A percentile compares a stretch with the other conserved stretches of the same genome.
phyloP scores from a whole-genome alignment of 805 yeast genomes.

The Spencermartinsiella europaea region DNA sequence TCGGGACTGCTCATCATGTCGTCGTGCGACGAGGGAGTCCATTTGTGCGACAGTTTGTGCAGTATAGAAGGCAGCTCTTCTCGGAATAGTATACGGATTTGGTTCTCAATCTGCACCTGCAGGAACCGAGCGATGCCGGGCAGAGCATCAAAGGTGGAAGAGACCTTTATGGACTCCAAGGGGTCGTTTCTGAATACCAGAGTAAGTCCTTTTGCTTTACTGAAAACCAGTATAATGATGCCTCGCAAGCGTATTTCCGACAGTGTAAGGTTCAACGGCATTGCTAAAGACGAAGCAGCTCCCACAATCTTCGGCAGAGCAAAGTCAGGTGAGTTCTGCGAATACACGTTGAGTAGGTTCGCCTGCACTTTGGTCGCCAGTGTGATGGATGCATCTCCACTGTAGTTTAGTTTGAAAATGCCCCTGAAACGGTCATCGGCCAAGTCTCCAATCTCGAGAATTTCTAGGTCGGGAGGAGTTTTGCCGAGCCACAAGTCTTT shows the following conservation, averaged over 20 bases:
- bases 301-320: constrained; percentile 62
- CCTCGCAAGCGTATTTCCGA: constrained; percentile 70
- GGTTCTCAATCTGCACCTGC: constrained; percentile 77
- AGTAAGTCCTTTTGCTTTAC: constrained; percentile 76
- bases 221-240: constrained; percentile 78
- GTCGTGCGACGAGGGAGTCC: constrained; percentile 36
- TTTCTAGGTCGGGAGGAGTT: constrained; percentile 66
- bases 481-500: constrained; percentile 56
- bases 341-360: constrained; percentile 68
- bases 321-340: constrained; percentile 42
- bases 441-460: constrained; percentile 71
- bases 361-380: constrained; percentile 73
- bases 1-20: constrained; percentile 1
- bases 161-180: constrained; percentile 71
- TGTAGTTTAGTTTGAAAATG: constrained; percentile 66
- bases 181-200: constrained; percentile 88
- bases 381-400: constrained; percentile 69
- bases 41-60: constrained; percentile 68
- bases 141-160: constrained; percentile 81
- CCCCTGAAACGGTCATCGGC: constrained; percentile 50
- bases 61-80: constrained; percentile 79
- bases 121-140: constrained; percentile 78
- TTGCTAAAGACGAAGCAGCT: constrained; percentile 62
- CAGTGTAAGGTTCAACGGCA: constrained; percentile 72
- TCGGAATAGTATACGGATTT: constrained; percentile 71